Percentiles rank a stretch among this genome's conserved stretches.
Conservation (phyloP, 208 protist species). For the Trypanosoma congolense region DNA sequence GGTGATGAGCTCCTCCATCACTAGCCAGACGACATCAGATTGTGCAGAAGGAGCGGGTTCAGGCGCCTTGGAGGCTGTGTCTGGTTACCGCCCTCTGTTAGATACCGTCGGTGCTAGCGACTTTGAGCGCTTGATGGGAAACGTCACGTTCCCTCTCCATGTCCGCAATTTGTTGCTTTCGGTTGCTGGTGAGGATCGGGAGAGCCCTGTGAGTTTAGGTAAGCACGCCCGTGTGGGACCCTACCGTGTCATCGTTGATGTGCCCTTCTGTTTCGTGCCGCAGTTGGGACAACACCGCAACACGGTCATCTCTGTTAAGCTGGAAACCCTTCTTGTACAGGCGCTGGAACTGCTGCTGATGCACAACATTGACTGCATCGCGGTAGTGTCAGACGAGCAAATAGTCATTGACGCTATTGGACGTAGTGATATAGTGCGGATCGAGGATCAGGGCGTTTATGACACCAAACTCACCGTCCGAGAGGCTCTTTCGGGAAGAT, state of each 20-base stretch:
- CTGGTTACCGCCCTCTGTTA: neutral
- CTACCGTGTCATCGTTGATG: slow-evolving; percentile 69
- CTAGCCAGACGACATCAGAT: neutral
- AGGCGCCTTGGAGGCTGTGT: neutral
- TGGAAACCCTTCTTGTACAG: slow-evolving; percentile 60
- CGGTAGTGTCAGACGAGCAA: slow-evolving; percentile 46
- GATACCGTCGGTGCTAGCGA: slow-evolving; percentile 16
- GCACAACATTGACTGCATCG: slow-evolving; percentile 66
- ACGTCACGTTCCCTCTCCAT: slow-evolving; percentile 51
- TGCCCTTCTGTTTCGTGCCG: slow-evolving; percentile 48
- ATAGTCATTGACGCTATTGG: slow-evolving; percentile 79
- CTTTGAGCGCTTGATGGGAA: slow-evolving; percentile 17
- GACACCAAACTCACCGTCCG: slow-evolving; percentile 75
- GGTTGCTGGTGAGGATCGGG: slow-evolving; percentile 11
- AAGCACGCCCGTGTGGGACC: slow-evolving; percentile 47
- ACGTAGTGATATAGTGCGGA: slow-evolving; percentile 75
- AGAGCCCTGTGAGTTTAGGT: slow-evolving; percentile 24
- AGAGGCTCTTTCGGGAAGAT: slow-evolving; percentile 57
- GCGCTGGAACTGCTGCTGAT: slow-evolving; percentile 68
- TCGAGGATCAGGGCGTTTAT: slow-evolving; percentile 88
- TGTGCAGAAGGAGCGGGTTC: slow-evolving; percentile 8
- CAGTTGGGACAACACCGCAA: slow-evolving; percentile 49
- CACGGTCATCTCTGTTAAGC: slow-evolving; percentile 54
- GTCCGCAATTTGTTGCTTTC: slow-evolving; percentile 43
- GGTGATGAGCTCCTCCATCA: slow-evolving; percentile 6